Evolutionary conservation across 2,329 filamentous ascomycete species (phyloP).

Genomic region (Albophoma yamanashiensis): DNA sequence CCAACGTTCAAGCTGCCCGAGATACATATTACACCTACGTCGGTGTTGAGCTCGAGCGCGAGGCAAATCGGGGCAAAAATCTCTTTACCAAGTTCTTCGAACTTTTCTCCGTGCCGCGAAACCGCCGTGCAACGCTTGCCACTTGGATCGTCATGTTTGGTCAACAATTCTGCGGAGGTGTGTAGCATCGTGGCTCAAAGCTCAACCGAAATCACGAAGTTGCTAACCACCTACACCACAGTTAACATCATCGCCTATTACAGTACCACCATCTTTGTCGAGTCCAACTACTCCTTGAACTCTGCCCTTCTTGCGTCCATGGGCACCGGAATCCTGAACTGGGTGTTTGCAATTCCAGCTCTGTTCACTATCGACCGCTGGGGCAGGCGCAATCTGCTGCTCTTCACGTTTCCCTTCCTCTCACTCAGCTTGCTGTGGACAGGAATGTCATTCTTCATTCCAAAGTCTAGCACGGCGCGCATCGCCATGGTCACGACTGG

Average conservation of each 20-base stretch:
- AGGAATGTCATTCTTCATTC: conserved; percentile 11
- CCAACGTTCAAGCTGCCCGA: conserved; percentile 44
- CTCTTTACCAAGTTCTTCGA: conserved; percentile 28
- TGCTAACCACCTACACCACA: neutral
- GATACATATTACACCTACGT: conserved; percentile 41
- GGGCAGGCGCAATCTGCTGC: conserved; percentile 11
- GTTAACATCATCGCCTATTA: conserved; percentile 49
- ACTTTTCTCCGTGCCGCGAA: conserved; percentile 24
- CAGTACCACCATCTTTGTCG: conserved; percentile 31
- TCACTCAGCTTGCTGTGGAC: neutral
- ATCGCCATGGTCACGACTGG: conserved; percentile 23
- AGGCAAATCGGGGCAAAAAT: conserved; percentile 27
- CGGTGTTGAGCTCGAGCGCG: conserved; percentile 14
- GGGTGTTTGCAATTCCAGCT: conserved; percentile 17
- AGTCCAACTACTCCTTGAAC: conserved; percentile 23
- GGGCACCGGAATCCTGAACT: conserved; percentile 17
- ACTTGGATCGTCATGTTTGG: neutral
- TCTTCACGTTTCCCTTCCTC: conserved; percentile 19
- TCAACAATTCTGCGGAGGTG: conserved; percentile 5
- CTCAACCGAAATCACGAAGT: neutral
- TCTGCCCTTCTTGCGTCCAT: conserved; percentile 20
- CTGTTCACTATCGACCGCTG: conserved; percentile 19
- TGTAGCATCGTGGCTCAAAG: neutral
- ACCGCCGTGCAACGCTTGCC: conserved; percentile 15
- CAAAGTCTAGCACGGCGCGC: conserved; percentile 6